Evolutionary conservation across 208 protist species (phyloP).

Genomic region (Acanthamoeba sp.): DNA sequence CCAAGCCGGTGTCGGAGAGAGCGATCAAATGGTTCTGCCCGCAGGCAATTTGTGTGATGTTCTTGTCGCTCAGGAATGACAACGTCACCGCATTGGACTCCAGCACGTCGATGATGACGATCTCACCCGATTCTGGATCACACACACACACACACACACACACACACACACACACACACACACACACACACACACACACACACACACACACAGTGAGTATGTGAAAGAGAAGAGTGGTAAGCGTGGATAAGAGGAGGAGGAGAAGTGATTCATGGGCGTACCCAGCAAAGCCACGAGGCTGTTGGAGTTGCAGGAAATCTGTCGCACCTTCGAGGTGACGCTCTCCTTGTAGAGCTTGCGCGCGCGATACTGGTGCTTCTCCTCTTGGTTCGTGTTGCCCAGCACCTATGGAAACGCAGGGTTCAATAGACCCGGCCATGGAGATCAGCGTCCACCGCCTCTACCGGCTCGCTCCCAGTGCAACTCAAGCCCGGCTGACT

Average conservation of each 20-base stretch:
- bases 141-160: too few relatives aligned
- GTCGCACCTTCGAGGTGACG: neutral
- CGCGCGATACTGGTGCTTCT: neutral
- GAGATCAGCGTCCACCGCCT: too few relatives aligned
- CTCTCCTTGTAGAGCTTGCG: slow-evolving; percentile 37
- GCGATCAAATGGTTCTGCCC: slow-evolving; percentile 13
- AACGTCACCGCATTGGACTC: neutral
- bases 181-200: too few relatives aligned
- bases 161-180: neutral
- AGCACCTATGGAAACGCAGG: neutral
- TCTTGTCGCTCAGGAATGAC: slow-evolving; percentile 25
- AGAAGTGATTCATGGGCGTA: neutral
- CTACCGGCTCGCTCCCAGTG: too few relatives aligned
- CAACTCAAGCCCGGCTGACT: too few relatives aligned
- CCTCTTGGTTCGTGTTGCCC: slow-evolving; percentile 9
- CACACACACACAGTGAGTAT: too few relatives aligned
- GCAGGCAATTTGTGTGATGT: slow-evolving; percentile 51
- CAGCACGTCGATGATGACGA: slow-evolving; percentile 39
- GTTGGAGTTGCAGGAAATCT: slow-evolving; percentile 54
- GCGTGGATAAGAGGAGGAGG: too few relatives aligned
- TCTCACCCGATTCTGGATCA: slow-evolving; percentile 1
- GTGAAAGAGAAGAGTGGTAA: too few relatives aligned
- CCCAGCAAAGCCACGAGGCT: neutral
- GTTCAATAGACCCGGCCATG: too few relatives aligned
- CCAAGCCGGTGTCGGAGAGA: slow-evolving; percentile 37